Evolutionary conservation across 257 asterid species (phyloP).

Genomic region (Ophiorrhiza pumila): DNA sequence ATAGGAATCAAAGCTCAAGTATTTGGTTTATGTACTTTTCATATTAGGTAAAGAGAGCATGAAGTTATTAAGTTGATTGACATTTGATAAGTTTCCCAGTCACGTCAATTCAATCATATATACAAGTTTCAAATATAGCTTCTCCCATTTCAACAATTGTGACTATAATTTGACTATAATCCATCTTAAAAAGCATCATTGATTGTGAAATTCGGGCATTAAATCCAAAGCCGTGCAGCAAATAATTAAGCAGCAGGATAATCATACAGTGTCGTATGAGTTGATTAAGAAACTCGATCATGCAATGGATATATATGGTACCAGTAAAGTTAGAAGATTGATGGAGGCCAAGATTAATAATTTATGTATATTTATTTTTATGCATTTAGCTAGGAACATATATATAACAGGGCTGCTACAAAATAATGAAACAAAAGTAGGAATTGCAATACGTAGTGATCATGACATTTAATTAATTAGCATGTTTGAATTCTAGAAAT

Average conservation of each 20-base stretch:
- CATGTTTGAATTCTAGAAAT: background rate
- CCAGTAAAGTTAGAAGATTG: background rate
- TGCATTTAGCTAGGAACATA: background rate
- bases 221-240: background rate
- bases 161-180: background rate
- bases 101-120: background rate
- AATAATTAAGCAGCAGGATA: too few species aligned
- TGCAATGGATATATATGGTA: too few species aligned
- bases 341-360: background rate
- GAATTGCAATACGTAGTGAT: background rate
- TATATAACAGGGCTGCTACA: background rate
- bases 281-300: too few species aligned
- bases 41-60: too few species aligned
- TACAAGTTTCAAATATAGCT: background rate
- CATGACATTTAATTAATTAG: too few species aligned
- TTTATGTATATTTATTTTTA: background rate
- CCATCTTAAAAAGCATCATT: too few species aligned
- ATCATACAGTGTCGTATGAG: too few species aligned
- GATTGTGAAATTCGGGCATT: too few species aligned
- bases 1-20: too few species aligned
- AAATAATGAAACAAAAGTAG: background rate
- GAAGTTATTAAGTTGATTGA: background rate
- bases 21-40: too few species aligned
- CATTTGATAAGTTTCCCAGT: background rate
- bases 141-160: background rate